Evolutionary conservation across 1,284 basidiomycete genomes (phyloP).

Genomic region (Ganoderma leucocontextum): DNA sequence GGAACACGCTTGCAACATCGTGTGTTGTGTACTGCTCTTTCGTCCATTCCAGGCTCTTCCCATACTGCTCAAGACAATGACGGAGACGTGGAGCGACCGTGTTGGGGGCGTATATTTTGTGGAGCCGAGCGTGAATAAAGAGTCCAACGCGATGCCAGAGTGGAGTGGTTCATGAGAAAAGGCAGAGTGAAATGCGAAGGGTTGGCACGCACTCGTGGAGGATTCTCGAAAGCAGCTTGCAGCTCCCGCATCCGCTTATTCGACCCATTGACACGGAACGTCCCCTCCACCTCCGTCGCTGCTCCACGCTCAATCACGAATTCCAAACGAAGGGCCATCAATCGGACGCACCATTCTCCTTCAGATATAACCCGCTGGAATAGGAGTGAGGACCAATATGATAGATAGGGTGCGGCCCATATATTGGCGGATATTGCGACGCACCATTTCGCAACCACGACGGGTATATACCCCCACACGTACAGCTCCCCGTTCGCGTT

Average conservation of each 20-base stretch:
- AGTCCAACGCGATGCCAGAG: not conserved
- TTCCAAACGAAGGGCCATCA: constrained; percentile 17
- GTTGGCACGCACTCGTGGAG: constrained; percentile 75
- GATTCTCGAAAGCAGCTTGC: constrained; percentile 89
- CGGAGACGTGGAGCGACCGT: constrained; percentile 8
- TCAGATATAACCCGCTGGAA: constrained; percentile 85
- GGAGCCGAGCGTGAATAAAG: not conserved
- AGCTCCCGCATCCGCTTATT: constrained; percentile 96
- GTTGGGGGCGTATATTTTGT: not conserved
- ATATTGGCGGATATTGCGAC: constrained; percentile 41
- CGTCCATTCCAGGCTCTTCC: constrained; percentile 93
- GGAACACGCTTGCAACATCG: constrained; percentile 96
- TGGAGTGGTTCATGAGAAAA: constrained; percentile 5
- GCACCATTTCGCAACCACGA: constrained; percentile 96
- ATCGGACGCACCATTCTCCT: constrained; percentile 77
- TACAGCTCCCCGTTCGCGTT: constrained; percentile 84
- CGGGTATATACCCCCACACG: constrained; percentile 94
- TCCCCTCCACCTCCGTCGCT: constrained; percentile 96
- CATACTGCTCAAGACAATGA: constrained; percentile 68
- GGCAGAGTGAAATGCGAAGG: constrained; percentile 14
- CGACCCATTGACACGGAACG: constrained; percentile 94
- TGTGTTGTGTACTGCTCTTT: constrained; percentile 88
- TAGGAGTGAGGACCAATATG: constrained; percentile 18
- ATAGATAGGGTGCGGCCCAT: constrained; percentile 18
- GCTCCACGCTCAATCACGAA: constrained; percentile 23